Evolutionary conservation across 2,329 filamentous ascomycete species (phyloP).

Genomic region (Blastomyces parvus): DNA sequence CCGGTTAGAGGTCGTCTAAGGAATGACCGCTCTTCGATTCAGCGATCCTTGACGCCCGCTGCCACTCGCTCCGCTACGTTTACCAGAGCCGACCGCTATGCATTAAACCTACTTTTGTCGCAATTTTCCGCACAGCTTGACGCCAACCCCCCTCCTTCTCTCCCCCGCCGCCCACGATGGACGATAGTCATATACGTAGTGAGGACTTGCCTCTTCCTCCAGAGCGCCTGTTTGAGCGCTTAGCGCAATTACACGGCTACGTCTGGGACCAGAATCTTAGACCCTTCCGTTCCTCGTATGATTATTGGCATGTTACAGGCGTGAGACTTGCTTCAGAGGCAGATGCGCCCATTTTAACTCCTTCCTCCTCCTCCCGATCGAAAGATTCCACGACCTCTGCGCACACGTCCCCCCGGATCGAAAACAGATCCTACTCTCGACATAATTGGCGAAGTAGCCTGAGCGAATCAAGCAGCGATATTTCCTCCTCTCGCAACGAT

Average conservation of each 20-base stretch:
- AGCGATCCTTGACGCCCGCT: neutral
- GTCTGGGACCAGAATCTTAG: constrained; percentile 59
- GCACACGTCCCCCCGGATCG: constrained; percentile 36
- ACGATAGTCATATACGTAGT: constrained; percentile 29
- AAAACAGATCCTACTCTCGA: constrained; percentile 32
- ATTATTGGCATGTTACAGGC: constrained; percentile 74
- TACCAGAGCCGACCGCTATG: neutral
- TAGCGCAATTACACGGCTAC: constrained; percentile 64
- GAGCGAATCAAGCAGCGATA: constrained; percentile 41
- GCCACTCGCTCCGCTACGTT: neutral
- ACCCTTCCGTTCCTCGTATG: constrained; percentile 56
- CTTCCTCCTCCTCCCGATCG: constrained; percentile 38
- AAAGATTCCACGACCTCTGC: constrained; percentile 35
- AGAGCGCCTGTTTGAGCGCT: constrained; percentile 59
- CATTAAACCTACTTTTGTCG: neutral
- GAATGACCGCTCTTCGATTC: neutral
- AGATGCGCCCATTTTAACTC: constrained; percentile 20
- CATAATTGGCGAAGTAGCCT: constrained; percentile 44
- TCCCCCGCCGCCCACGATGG: constrained; percentile 15
- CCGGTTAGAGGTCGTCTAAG: neutral
- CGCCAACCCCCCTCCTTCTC: neutral
- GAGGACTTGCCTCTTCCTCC: constrained; percentile 49
- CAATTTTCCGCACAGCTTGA: neutral
- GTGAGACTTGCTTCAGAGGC: constrained; percentile 46
- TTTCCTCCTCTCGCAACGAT: constrained; percentile 32